These are phyloP conservation scores for Hymenoscyphus occultus DNA, from an alignment of 2,329 filamentous ascomycete genomes.

Conservation along the genomic window DNA sequence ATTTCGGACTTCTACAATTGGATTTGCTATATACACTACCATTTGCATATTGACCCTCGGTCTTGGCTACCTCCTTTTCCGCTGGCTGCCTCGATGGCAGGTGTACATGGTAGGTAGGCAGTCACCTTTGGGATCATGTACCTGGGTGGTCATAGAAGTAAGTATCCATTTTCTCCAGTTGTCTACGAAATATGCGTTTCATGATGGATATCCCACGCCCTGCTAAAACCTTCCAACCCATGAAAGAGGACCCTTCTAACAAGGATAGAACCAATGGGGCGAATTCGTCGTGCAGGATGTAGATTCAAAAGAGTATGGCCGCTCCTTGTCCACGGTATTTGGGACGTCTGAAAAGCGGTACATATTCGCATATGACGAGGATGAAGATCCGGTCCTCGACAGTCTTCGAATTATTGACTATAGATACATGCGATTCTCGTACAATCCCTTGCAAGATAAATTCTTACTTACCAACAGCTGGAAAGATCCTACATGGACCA, in stretches of 20 bases:
- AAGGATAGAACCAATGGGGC: conserved; percentile 81
- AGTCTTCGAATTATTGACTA: conserved; percentile 81
- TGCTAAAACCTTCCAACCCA: not conserved
- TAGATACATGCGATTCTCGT: conserved; percentile 90
- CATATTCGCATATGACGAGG: conserved; percentile 59
- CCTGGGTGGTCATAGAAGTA: conserved; percentile 90
- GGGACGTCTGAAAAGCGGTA: conserved; percentile 61
- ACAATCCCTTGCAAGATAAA: conserved; percentile 83
- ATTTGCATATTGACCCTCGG: conserved; percentile 73
- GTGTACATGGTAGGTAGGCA: conserved; percentile 70
- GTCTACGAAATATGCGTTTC: not conserved
- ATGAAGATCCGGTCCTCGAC: conserved; percentile 74
- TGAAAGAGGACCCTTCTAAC: conserved; percentile 27
- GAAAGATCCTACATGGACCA: conserved; percentile 90
- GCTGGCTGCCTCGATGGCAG: conserved; percentile 88
- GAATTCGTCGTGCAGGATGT: conserved; percentile 80
- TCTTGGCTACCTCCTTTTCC: conserved; percentile 76
- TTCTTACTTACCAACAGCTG: conserved; percentile 84
- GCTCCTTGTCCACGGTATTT: conserved; percentile 61
- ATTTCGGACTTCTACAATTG: conserved; percentile 72
- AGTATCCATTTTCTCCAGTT: conserved; percentile 31
- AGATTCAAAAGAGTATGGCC: conserved; percentile 51
- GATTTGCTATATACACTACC: conserved; percentile 65
- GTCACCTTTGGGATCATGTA: conserved; percentile 67
- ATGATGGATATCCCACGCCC: not conserved